Conservation (phyloP, 225 moss, liverwort and hornwort genomes). For the Sphagnum contortum region DNA sequence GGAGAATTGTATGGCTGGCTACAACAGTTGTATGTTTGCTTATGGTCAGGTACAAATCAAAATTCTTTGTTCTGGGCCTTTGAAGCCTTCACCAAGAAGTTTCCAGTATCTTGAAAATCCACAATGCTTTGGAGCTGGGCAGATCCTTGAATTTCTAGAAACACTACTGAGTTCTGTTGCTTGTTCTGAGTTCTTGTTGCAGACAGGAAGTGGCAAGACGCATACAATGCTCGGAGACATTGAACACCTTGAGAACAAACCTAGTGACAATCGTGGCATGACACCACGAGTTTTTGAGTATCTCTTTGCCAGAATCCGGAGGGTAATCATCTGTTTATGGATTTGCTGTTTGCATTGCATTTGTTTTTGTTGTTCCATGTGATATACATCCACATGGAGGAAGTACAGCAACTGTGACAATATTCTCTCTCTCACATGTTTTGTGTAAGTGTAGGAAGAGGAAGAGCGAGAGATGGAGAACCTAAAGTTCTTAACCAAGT, state of each 20-base stretch:
- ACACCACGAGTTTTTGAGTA: conserved; percentile 59
- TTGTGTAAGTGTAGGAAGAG: conserved; percentile 28
- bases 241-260: conserved; percentile 35
- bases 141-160: not conserved
- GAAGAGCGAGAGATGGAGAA: conserved; percentile 44
- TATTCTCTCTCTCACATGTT: too few relatives aligned
- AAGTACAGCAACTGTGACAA: not conserved
- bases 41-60: conserved; percentile 30
- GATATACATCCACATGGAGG: not conserved
- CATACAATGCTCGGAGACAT: conserved; percentile 66
- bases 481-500: conserved; percentile 39
- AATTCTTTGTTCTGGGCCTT: too few relatives aligned
- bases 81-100: not conserved
- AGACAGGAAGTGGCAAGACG: conserved; percentile 65
- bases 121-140: not conserved
- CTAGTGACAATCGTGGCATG: conserved; percentile 58
- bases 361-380: not conserved
- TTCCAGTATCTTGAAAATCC: not conserved
- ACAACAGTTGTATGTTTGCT: conserved; percentile 62
- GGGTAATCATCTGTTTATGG: conserved; percentile 18
- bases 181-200: conserved; percentile 8
- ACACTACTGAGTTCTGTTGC: not conserved
- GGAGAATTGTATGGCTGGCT: conserved; percentile 45
- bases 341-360: not conserved
- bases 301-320: conserved; percentile 42